Conservation (phyloP, 805 yeast species). For the Candida boleticola region DNA sequence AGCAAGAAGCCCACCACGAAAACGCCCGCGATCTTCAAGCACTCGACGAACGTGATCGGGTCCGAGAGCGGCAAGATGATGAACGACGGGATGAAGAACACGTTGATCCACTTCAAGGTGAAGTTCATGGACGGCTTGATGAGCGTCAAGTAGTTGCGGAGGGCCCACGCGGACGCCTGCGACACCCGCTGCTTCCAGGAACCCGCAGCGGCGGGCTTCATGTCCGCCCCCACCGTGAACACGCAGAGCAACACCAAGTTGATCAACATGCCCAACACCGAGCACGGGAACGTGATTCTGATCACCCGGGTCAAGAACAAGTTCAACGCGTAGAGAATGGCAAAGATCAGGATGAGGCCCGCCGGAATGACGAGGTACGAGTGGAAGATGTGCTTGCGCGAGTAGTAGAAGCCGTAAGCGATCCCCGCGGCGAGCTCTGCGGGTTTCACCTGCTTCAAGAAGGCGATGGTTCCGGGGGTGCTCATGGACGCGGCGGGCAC, state of each 20-base stretch:
- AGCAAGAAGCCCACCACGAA: slow-evolving; percentile 62
- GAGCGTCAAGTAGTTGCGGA: slow-evolving; percentile 30
- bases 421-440: slow-evolving; percentile 17
- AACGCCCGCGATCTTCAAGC: slow-evolving; percentile 70
- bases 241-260: slow-evolving; percentile 47
- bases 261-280: slow-evolving; percentile 68
- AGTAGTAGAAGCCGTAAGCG: slow-evolving; percentile 31
- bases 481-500: not conserved
- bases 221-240: slow-evolving; percentile 24
- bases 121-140: slow-evolving; percentile 67
- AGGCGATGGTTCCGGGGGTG: not conserved
- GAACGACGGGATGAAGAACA: slow-evolving; percentile 76
- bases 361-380: slow-evolving; percentile 48
- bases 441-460: slow-evolving; percentile 2
- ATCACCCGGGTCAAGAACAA: slow-evolving; percentile 40
- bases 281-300: slow-evolving; percentile 61
- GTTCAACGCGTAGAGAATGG: slow-evolving; percentile 53
- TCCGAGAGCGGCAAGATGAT: slow-evolving; percentile 66
- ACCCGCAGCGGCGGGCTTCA: slow-evolving; percentile 8
- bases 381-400: slow-evolving; percentile 33
- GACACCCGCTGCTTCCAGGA: slow-evolving; percentile 16
- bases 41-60: slow-evolving; percentile 65
- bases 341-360: slow-evolving; percentile 46
- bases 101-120: slow-evolving; percentile 72
- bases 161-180: slow-evolving; percentile 16